Percentiles rank a stretch among this genome's conserved stretches.
Evolutionary conservation across 768 basidiomycete species (phyloP).

Genomic region (Rhodosporidiobolus odoratus): DNA sequence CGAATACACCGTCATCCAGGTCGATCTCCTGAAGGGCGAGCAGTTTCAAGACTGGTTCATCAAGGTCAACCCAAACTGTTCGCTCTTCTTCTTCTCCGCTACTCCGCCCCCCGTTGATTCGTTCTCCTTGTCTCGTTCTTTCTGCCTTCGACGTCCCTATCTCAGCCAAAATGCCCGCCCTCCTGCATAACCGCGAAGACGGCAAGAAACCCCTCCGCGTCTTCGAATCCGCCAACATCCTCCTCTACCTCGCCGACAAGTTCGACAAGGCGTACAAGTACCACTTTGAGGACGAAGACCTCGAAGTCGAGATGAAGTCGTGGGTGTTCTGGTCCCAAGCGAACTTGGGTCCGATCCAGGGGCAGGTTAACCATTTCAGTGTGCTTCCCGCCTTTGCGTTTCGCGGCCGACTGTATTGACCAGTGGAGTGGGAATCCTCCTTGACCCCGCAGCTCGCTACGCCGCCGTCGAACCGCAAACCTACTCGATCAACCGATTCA

Average conservation of each 20-base stretch:
- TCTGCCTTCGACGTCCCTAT: not conserved
- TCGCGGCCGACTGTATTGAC: too few species aligned
- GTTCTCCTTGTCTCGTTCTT: not conserved
- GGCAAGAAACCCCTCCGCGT: not conserved
- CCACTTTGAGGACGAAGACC: conserved; percentile 23
- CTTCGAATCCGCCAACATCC: conserved; percentile 20
- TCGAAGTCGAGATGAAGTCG: conserved; percentile 12
- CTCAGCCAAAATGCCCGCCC: conserved; percentile 27
- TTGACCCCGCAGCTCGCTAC: not conserved
- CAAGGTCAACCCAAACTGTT: conserved; percentile 28
- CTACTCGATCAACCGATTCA: not conserved
- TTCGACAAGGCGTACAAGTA: conserved; percentile 10
- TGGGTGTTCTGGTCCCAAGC: conserved; percentile 18
- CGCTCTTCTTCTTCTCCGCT: not conserved
- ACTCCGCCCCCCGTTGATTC: not conserved
- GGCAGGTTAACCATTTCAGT: conserved; percentile 1
- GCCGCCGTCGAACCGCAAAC: not conserved
- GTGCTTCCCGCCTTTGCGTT: too few species aligned
- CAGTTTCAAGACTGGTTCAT: conserved; percentile 28
- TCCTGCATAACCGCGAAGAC: conserved; percentile 15
- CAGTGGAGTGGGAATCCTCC: too few species aligned
- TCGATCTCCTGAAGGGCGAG: conserved; percentile 10
- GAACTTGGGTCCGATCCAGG: conserved; percentile 19
- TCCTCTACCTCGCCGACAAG: conserved; percentile 20
- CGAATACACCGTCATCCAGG: conserved; percentile 14